These are phyloP conservation scores for Chytriomyces sp. DNA, from an alignment of 192 early-diverging fungal genomes.

Conservation along the genomic window DNA sequence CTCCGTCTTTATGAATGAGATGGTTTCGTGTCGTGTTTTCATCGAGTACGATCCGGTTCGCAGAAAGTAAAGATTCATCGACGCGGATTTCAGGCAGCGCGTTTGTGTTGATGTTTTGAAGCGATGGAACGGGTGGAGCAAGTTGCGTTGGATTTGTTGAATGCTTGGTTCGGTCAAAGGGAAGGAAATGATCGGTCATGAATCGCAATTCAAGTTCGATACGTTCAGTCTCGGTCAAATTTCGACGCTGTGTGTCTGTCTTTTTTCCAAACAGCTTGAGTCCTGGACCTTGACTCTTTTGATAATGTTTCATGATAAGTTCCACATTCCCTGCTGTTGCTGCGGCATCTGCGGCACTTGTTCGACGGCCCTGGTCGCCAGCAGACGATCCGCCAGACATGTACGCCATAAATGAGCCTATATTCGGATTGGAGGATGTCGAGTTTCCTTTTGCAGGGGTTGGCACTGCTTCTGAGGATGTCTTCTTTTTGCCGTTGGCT, in stretches of 20 bases:
- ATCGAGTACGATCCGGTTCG: background rate
- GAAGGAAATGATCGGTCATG: slow-evolving; percentile 21
- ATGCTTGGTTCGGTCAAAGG: slow-evolving; percentile 1
- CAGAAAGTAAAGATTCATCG: background rate
- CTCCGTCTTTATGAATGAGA: background rate
- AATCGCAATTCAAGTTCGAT: slow-evolving; percentile 14
- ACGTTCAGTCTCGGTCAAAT: slow-evolving; percentile 5
- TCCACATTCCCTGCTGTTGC: background rate
- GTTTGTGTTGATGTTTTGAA: background rate
- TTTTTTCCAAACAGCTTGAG: background rate
- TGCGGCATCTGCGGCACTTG: background rate
- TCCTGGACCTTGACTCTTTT: background rate
- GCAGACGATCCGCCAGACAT: background rate
- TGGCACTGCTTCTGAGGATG: background rate
- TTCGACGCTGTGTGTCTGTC: background rate
- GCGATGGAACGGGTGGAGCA: slow-evolving; percentile 4
- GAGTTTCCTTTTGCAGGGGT: background rate
- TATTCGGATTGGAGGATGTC: background rate
- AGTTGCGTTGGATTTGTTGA: background rate
- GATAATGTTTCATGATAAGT: background rate
- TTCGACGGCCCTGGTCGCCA: background rate
- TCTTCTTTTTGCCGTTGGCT: background rate
- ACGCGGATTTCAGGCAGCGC: background rate
- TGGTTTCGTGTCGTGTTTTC: background rate
- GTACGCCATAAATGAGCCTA: slow-evolving; percentile 1